A percentile compares a stretch with the other conserved stretches of the same genome.
These are phyloP conservation scores for Crataegus laevigata DNA, from an alignment of 306 rosid genomes.

Conservation along the genomic window DNA sequence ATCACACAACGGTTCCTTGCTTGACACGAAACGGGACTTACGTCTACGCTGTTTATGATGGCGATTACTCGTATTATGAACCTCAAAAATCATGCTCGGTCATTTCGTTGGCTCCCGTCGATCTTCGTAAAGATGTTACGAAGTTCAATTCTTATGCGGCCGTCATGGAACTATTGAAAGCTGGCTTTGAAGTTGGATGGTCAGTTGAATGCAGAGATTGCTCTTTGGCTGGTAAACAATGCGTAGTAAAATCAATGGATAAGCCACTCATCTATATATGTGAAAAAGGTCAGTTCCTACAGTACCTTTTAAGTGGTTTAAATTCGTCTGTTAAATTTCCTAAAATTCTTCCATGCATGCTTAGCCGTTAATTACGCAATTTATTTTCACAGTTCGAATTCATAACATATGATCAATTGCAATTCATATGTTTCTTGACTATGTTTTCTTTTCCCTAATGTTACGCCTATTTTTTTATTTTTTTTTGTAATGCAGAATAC, in stretches of 20 bases:
- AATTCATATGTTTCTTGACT: neutral
- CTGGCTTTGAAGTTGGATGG: constrained; percentile 13
- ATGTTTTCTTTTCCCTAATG: neutral
- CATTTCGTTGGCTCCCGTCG: neutral
- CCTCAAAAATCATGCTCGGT: neutral
- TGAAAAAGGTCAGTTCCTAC: neutral
- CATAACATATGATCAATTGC: too few relatives aligned
- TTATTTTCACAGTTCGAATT: too few relatives aligned
- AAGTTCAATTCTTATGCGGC: neutral
- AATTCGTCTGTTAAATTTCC: neutral
- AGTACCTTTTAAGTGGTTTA: neutral
- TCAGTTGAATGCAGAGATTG: constrained; percentile 15
- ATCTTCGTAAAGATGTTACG: neutral
- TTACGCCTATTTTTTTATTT: too few relatives aligned
- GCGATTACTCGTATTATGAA: neutral
- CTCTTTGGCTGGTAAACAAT: neutral
- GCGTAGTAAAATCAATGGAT: neutral
- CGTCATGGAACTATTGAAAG: neutral
- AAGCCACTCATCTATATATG: neutral
- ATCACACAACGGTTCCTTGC: neutral
- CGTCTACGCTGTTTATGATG: neutral
- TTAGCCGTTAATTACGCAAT: too few relatives aligned
- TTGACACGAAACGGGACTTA: neutral
- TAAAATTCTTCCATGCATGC: too few relatives aligned
- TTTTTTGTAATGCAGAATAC: neutral